Base-by-base conservation (phyloP, 1,284 basidiomycete genomes). In the Thelephora terrestris region DNA sequence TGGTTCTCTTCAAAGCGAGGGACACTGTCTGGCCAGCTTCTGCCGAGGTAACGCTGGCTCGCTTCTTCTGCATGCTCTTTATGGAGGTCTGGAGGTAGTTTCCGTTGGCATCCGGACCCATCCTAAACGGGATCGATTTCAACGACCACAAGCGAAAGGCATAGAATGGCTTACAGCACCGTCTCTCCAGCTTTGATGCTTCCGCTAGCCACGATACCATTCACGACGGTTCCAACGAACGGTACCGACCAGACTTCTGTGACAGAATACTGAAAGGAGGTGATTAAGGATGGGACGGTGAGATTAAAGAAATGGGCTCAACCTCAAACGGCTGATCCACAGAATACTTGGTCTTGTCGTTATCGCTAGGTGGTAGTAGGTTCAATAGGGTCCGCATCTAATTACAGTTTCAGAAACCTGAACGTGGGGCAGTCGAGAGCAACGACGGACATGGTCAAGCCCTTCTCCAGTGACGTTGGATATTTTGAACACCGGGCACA, bases 21-120 rank as follows among this genome's bases (percentile, higher is more conserved):
- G 91, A 91, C 7, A 98, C 93, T 49, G 88, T 91, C 67, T 99
- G 95, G 1, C 95, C 95, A 0, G 95, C 96, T 56, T 93, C 91
- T 0, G 91, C 95, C 9, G 75, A 76, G 23, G 76, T 75, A 7
- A 99, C 92, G 46, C 84, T 75, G 24, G 90, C 91, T 36, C 91
- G 73, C 66, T 98, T 99, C 46, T 94, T 78, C 67, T 99, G 94
- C 66, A 99, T 99, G 51, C 83, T 88, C 70, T 91, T 91, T 54
- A 99, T 74, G 3, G 81, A 71, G 0, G 91, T 91, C 18, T 77
- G 75, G 52, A 85, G 76, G 64, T 88, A 99, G 57, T 90, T 85
- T 2, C 95, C 95, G 48, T 95, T 88, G 0, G 88, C 81, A 64
- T 99, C 96, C 2, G 96, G 96, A 0, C 96, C 95, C 38, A 97